Percentiles rank a stretch among this genome's conserved stretches.
These are phyloP conservation scores for Suillus hirtellus DNA, from an alignment of 768 basidiomycete genomes.

Conservation along the genomic window DNA sequence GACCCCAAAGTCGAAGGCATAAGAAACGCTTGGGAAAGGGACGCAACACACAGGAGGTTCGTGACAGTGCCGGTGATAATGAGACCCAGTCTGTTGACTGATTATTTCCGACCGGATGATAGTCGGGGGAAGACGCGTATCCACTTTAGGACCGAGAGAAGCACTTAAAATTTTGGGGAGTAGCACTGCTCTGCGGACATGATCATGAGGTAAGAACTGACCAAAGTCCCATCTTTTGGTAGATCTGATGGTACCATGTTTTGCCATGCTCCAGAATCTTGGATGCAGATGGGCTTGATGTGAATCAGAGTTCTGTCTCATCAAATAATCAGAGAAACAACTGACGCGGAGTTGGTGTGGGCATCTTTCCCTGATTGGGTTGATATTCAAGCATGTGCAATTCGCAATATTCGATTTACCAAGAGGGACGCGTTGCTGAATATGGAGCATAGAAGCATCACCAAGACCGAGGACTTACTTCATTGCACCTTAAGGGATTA, in stretches of 20 bases:
- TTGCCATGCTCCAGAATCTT: neutral
- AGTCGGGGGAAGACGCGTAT: neutral
- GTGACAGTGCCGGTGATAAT: slow-evolving; percentile 3
- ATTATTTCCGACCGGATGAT: neutral
- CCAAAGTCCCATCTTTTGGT: neutral
- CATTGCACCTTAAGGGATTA: neutral
- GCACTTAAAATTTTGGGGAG: neutral
- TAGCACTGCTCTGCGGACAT: neutral
- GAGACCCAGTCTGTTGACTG: slow-evolving; percentile 3
- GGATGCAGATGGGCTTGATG: neutral
- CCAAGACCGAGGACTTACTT: slow-evolving; percentile 5
- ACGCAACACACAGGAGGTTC: slow-evolving; percentile 1
- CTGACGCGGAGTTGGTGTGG: slow-evolving; percentile 5
- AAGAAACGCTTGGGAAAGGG: neutral
- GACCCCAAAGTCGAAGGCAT: slow-evolving; percentile 5
- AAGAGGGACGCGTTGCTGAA: neutral
- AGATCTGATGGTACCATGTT: slow-evolving; percentile 7
- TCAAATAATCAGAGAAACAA: neutral
- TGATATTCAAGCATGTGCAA: neutral
- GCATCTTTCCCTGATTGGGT: slow-evolving; percentile 2
- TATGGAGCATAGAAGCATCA: neutral
- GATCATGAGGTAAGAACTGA: neutral
- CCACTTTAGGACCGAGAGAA: slow-evolving; percentile 3
- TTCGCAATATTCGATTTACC: neutral
- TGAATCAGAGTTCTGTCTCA: slow-evolving; percentile 5